A percentile compares a stretch with the other conserved stretches of the same genome.
Evolutionary conservation across 495 filamentous ascomycete genomes (phyloP).

Genomic region (Penicillium atrosanguineum): DNA sequence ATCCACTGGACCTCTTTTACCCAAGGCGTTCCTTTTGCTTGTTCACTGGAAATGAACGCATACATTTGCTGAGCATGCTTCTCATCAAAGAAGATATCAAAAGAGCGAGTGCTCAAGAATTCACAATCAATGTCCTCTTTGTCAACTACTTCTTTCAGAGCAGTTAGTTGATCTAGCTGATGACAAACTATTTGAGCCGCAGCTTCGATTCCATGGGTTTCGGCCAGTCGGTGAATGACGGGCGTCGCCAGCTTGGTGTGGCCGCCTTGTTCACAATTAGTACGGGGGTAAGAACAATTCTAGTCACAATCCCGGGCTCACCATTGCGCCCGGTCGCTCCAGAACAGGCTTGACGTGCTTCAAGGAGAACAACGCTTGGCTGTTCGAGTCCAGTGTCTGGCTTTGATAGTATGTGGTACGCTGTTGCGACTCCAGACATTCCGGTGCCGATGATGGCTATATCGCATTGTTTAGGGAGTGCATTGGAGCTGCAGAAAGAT

Average conservation of each 20-base stretch:
- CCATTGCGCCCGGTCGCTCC: background rate
- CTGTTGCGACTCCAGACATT: background rate
- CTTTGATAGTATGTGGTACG: constrained; percentile 3
- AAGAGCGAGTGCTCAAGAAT: background rate
- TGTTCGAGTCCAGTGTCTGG: background rate
- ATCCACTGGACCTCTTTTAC: background rate
- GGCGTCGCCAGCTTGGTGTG: background rate
- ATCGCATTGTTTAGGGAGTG: background rate
- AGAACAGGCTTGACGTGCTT: background rate
- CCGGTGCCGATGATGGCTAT: constrained; percentile 6
- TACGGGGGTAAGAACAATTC: background rate
- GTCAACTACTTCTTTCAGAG: background rate
- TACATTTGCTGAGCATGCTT: background rate
- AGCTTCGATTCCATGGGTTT: background rate
- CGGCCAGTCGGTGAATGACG: background rate
- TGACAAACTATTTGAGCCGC: background rate
- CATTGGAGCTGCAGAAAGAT: background rate
- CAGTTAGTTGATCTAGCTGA: background rate
- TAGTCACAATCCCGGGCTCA: background rate
- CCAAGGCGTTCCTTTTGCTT: background rate
- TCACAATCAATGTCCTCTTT: background rate
- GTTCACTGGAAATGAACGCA: background rate
- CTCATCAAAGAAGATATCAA: background rate
- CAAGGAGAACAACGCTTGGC: background rate
- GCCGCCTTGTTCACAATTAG: background rate